phyloP scores from a whole-genome alignment of 441 rosid genomes.

The Macaranga tanarius region DNA sequence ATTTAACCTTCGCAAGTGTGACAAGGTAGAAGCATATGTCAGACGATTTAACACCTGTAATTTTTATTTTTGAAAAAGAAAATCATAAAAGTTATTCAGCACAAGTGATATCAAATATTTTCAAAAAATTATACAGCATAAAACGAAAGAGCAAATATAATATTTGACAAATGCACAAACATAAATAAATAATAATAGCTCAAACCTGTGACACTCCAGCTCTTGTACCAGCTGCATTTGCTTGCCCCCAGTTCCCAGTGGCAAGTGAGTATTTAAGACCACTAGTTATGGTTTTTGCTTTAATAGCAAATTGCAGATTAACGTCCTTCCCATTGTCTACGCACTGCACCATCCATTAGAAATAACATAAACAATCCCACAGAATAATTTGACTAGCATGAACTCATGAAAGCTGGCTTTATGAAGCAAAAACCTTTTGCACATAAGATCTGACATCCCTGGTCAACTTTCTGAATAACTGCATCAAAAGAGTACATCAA shows the following conservation, averaged over 20 bases:
- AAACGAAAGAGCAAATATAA: not conserved
- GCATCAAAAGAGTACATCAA: constrained; percentile 32
- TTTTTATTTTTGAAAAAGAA: not conserved
- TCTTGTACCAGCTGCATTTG: constrained; percentile 99
- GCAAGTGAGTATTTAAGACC: constrained; percentile 97
- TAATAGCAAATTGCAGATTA: constrained; percentile 90
- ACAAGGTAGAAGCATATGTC: constrained; percentile 95
- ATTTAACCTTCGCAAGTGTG: constrained; percentile 93
- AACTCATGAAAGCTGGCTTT: constrained; percentile 17
- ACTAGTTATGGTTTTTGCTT: constrained; percentile 95
- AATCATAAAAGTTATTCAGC: not conserved
- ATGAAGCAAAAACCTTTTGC: constrained; percentile 68
- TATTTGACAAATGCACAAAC: not conserved
- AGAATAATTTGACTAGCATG: constrained; percentile 18
- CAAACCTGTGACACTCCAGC: constrained; percentile 99
- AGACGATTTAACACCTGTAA: constrained; percentile 88
- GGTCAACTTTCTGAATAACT: constrained; percentile 93
- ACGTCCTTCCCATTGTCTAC: constrained; percentile 98
- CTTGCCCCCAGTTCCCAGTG: constrained; percentile 99
- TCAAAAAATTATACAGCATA: not conserved
- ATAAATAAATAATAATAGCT: not conserved
- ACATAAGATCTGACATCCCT: constrained; percentile 89
- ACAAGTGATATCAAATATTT: not conserved
- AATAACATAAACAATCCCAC: constrained; percentile 12
- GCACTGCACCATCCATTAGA: constrained; percentile 46